Base-by-base conservation (phyloP, 2,329 filamentous ascomycete genomes). In the Zalaria sp. region DNA sequence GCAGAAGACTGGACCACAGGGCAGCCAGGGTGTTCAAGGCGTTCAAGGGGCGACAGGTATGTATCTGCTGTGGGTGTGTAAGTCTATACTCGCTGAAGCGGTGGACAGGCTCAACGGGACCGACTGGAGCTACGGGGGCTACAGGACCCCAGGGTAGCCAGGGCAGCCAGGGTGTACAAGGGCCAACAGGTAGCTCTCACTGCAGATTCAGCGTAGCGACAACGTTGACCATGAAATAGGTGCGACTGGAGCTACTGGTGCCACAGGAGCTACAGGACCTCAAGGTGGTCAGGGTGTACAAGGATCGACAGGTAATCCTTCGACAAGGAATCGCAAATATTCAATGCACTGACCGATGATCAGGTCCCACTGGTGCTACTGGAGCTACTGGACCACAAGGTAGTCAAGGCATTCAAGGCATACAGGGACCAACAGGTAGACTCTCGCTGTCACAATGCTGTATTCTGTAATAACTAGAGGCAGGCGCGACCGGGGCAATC, bases 221-320 rank as follows among this genome's bases (percentile, higher is more conserved):
- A 36, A 8, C 8, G 31, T 36, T 11, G 34, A 36, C 34, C 6
- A 7, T 36, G 6, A 18, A 18, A 18, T 18, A 18, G 38, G 35
- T 41, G 38, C 43, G 5, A 45, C 37, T 11, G 46, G 45, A 32
- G 35, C 43, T 7, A 37, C 45, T 44, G 53, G 35, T 43, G 47
- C 9, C 42, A 46, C 27, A 41, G 46, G 10, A 48, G 43, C 35
- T 42, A 49, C 29, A 42, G 53, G 41, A 42, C 46, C 25, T 3
- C 38, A 11, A 9, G 45, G 45, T 18, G 25, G 5, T 35, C 31
- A 18, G 25, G 39, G 39, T 38, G 29, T 25, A 10, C n/a, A 32
- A 11, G 43, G 43, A 29, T 26, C 25, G 7, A 43, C 25, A 18
- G 44, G 44, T 37, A 34, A 34, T 8, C n/a, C 31, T 34, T 34